These are phyloP conservation scores for Sinapis alba DNA, from an alignment of 441 rosid species.

Conservation along the genomic window DNA sequence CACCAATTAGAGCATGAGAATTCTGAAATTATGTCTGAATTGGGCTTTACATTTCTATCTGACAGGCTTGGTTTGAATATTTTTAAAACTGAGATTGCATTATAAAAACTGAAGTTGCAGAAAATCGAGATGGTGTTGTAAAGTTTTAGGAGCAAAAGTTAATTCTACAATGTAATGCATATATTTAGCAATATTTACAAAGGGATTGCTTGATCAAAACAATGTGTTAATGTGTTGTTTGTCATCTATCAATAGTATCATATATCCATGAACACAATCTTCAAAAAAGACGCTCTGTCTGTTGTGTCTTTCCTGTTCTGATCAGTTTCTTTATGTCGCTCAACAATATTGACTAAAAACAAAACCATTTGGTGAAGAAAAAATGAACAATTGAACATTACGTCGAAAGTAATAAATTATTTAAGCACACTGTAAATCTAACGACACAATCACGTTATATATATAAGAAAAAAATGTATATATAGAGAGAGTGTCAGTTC, in stretches of 20 bases:
- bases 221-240: neutral
- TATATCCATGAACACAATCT: neutral
- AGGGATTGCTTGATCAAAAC: neutral
- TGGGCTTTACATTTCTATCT: too few species aligned
- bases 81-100: too few species aligned
- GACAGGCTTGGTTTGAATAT: too few species aligned
- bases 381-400: conserved; percentile 27
- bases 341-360: conserved; percentile 21
- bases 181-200: neutral
- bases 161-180: neutral
- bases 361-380: neutral
- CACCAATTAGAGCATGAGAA: too few species aligned
- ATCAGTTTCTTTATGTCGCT: neutral
- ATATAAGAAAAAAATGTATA: neutral
- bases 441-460: conserved; percentile 25
- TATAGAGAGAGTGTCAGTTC: conserved; percentile 20
- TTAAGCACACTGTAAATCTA: conserved; percentile 33
- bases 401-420: conserved; percentile 15
- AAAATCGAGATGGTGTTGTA: too few species aligned
- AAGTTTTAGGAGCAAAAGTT: too few species aligned
- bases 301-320: too few species aligned
- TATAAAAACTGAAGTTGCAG: too few species aligned
- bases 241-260: neutral
- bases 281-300: neutral
- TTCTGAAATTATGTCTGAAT: too few species aligned